Base-by-base conservation (phyloP, 2,329 filamentous ascomycete species). In the Aureobasidium sp. region DNA sequence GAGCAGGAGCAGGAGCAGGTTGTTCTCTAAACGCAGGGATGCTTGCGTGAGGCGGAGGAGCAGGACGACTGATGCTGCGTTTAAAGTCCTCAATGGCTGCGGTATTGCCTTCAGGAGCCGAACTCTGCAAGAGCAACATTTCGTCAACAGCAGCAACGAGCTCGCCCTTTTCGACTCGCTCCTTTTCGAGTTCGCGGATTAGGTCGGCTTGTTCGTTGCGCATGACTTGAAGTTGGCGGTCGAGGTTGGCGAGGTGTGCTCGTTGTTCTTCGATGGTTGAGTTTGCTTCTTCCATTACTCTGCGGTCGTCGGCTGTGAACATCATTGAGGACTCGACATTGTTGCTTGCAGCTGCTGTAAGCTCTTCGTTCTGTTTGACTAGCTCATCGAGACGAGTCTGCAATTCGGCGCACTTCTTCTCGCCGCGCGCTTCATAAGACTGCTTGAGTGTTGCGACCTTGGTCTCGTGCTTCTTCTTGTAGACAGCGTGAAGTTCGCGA, bases 401-500 rank as follows among this genome's bases (percentile, higher is more conserved):
- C 3, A 96, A 83, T 68, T 93, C 89, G 59, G 84, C 84, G 62
- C 93, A 84, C 70, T 88, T 90, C 80, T 95, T 95, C 75, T 96
- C 91, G 84, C 91, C 94, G 60, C 93, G 86, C 50, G 84, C 83
- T 73, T 97, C 91, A 76, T 97, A 87, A 70, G 82, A 84, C 68
- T 86, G 85, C 72, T 87, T 97, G 66, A 99, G 81, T 4, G 92
- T 93, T 1, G 90, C 84, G 48, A 97, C 93, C 78, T 99, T 99
- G 65, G 87, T 90, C 78, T 97, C 93, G 73, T 99, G 94, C 77
- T 99, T 99, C 71, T 88, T 86, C 78, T 97, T 97, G 82, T 99
- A 99, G 11, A 96, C 82, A 0, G 87, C 83, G 72, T 99, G 94
- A 44, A 99, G 82, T 71, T 99, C 94, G 34, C 91, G 84, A n/a